Percentiles rank a stretch among this genome's conserved stretches.
Conservation (phyloP, 2,329 filamentous ascomycete species). For the Trichoderma citrinoviride region DNA sequence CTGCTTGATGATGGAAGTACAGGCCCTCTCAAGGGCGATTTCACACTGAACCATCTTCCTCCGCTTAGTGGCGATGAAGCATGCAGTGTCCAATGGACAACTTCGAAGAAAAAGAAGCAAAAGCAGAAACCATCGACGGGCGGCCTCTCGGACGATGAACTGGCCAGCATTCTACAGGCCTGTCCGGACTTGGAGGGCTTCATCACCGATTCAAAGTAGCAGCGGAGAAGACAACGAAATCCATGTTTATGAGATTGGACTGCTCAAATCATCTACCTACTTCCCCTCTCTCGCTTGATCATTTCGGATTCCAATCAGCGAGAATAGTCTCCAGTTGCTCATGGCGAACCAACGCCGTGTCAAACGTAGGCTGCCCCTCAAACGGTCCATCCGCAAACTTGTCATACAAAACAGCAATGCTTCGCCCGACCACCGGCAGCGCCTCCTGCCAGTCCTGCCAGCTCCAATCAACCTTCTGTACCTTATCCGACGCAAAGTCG, state of each 20-base stretch:
- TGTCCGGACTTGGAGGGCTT: constrained; percentile 20
- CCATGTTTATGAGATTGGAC: neutral
- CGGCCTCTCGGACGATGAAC: constrained; percentile 15
- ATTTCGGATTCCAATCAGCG: constrained; percentile 22
- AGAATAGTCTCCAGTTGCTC: constrained; percentile 43
- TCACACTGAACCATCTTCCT: constrained; percentile 17
- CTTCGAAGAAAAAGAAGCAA: neutral
- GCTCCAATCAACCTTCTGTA: constrained; percentile 43
- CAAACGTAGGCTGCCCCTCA: constrained; percentile 35
- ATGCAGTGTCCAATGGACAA: constrained; percentile 14
- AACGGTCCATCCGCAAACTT: constrained; percentile 42
- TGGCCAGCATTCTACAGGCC: constrained; percentile 20
- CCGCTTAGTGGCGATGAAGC: constrained; percentile 16
- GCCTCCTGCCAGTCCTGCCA: constrained; percentile 49
- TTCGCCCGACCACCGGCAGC: constrained; percentile 44
- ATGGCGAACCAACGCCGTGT: constrained; percentile 46
- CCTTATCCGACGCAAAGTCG: constrained; percentile 45
- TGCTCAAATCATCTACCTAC: neutral
- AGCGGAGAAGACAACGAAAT: neutral
- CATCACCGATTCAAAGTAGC: neutral
- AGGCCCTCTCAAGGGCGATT: neutral
- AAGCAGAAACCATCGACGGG: neutral
- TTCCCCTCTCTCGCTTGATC: neutral
- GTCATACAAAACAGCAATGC: constrained; percentile 57
- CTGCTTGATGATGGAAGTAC: constrained; percentile 17